A percentile compares a stretch with the other conserved stretches of the same genome.
These are phyloP conservation scores for Citrus glauca DNA, from an alignment of 345 rosid species.

Conservation along the genomic window DNA sequence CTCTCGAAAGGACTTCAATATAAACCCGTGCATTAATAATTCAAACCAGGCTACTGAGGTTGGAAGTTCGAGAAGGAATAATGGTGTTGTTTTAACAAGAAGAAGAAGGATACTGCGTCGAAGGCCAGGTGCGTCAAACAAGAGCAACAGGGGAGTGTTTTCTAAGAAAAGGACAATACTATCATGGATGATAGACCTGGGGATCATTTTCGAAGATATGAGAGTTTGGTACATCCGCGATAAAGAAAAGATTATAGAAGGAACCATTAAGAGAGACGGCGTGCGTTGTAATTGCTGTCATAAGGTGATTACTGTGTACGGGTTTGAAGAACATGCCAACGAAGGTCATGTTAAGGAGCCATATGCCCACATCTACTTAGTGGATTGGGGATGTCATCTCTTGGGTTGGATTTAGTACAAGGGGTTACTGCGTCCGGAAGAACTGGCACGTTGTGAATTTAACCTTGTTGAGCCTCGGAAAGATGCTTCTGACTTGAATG, in stretches of 20 bases:
- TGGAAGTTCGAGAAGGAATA: background rate
- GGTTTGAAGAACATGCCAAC: conserved; percentile 21
- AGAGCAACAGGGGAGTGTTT: background rate
- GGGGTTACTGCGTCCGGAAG: conserved; percentile 1
- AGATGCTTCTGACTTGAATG: conserved; percentile 1
- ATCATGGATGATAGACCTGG: conserved; percentile 21
- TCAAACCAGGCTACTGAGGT: background rate
- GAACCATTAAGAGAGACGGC: conserved; percentile 9
- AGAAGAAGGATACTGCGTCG: background rate
- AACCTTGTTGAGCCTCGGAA: background rate
- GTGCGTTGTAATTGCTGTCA: conserved; percentile 21
- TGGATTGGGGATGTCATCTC: background rate
- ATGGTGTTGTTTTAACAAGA: background rate
- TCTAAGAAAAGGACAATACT: background rate
- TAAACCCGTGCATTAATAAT: background rate
- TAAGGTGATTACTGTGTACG: background rate
- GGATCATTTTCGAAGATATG: background rate
- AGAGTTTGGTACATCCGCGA: background rate
- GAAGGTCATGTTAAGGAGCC: background rate
- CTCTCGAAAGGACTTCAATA: background rate
- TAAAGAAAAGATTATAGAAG: background rate
- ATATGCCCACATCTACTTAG: background rate
- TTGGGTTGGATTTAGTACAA: background rate
- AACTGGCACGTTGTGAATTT: background rate
- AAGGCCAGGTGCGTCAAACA: background rate